These are phyloP conservation scores for Blastocladiella emersonii DNA, from an alignment of 371 early-diverging fungal genomes.

Conservation along the genomic window DNA sequence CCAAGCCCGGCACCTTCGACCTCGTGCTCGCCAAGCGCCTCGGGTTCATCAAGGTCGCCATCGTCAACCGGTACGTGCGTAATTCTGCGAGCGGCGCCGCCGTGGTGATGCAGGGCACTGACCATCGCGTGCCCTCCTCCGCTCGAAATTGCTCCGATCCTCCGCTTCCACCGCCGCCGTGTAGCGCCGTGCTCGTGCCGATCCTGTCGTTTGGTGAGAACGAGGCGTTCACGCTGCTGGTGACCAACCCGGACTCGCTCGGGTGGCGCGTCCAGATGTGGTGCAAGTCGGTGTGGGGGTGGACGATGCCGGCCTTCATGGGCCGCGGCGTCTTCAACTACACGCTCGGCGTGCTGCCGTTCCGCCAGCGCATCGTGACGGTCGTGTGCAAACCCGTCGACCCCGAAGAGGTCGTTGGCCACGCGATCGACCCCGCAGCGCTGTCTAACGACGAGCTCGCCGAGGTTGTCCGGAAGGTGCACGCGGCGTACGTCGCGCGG, in stretches of 20 bases:
- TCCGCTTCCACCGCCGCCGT: too few species aligned
- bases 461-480: slow-evolving; percentile 35
- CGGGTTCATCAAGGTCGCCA: slow-evolving; percentile 72
- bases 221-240: slow-evolving; percentile 53
- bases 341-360: slow-evolving; percentile 41
- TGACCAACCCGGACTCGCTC: slow-evolving; percentile 29
- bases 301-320: slow-evolving; percentile 53
- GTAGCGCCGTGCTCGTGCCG: not conserved
- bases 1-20: slow-evolving; percentile 45
- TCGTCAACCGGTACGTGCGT: slow-evolving; percentile 52
- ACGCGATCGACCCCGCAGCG: slow-evolving; percentile 9
- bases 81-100: slow-evolving; percentile 8
- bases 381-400: slow-evolving; percentile 51
- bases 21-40: slow-evolving; percentile 52
- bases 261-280: slow-evolving; percentile 38
- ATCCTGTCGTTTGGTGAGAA: slow-evolving; percentile 68
- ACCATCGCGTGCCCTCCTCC: too few species aligned
- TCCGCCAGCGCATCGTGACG: slow-evolving; percentile 31
- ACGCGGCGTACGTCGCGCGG: slow-evolving; percentile 49
- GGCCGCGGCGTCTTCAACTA: slow-evolving; percentile 38
- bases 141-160: too few species aligned
- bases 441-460: slow-evolving; percentile 26
- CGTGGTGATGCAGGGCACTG: too few species aligned
- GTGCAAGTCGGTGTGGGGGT: slow-evolving; percentile 42
- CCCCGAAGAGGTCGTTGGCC: slow-evolving; percentile 24